These are phyloP conservation scores for Rhizomucor miehei DNA, from an alignment of 371 early-diverging fungal species.

Conservation along the genomic window DNA sequence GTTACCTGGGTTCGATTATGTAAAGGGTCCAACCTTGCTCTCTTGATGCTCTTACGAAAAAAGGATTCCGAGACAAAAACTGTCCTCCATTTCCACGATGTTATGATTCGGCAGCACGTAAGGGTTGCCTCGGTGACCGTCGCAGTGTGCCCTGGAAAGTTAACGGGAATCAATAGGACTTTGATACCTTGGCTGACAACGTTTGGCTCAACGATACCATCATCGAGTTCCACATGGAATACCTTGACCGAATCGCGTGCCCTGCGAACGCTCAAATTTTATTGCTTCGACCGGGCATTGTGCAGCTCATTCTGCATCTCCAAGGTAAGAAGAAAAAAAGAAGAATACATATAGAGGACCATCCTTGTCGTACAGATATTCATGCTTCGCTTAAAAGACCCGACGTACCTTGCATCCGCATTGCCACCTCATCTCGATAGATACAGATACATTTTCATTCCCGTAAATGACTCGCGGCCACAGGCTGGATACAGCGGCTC, in stretches of 20 bases:
- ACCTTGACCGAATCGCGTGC: constrained; percentile 35
- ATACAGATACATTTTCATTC: constrained; percentile 36
- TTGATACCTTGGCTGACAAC: constrained; percentile 39
- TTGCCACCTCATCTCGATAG: constrained; percentile 30
- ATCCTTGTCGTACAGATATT: no score
- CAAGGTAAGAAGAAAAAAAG: constrained; percentile 20
- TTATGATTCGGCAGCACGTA: constrained; percentile 34
- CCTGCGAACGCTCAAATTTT: constrained; percentile 22
- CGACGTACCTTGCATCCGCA: constrained; percentile 24
- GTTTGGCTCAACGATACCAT: constrained; percentile 61
- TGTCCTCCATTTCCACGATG: constrained; percentile 40
- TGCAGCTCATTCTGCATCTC: constrained; percentile 34
- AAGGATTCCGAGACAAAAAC: constrained; percentile 7
- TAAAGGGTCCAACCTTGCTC: neutral
- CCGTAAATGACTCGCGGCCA: constrained; percentile 47
- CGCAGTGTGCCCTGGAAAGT: neutral
- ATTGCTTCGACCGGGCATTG: constrained; percentile 38
- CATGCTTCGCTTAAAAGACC: constrained; percentile 20
- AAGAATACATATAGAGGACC: no score
- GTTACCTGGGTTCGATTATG: no score
- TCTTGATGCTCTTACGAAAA: neutral
- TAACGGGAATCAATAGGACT: constrained; percentile 26
- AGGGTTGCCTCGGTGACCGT: neutral
- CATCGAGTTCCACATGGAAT: constrained; percentile 54
- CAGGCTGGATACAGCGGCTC: constrained; percentile 38